Percentiles rank a stretch among this genome's conserved stretches.
These are phyloP conservation scores for Pythium chondricola DNA, from an alignment of 352 stramenopile genomes.

Conservation along the genomic window DNA sequence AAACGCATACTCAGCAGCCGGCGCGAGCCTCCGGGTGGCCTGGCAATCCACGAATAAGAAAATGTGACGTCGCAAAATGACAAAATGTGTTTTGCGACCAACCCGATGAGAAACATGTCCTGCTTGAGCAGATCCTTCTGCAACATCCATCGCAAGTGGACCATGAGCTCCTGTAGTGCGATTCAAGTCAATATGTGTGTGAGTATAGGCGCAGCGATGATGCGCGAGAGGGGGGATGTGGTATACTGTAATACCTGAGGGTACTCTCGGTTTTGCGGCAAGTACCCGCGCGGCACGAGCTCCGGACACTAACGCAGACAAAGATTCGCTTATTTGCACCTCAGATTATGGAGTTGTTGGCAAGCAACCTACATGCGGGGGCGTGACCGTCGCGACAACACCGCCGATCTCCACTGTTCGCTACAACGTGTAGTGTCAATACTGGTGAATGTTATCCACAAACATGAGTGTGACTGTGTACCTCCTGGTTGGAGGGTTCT, in stretches of 20 bases:
- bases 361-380: constrained; percentile 24
- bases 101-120: constrained; percentile 87
- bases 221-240: no score
- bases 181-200: no score
- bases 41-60: constrained; percentile 10
- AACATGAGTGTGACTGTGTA: no score
- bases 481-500: no score
- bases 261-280: constrained; percentile 34
- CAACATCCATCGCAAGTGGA: constrained; percentile 82
- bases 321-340: neutral
- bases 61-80: neutral
- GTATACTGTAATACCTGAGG: constrained; percentile 27
- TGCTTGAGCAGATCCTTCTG: constrained; percentile 81
- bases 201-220: no score
- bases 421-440: neutral
- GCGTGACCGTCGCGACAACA: constrained; percentile 33
- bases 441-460: no score
- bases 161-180: constrained; percentile 43
- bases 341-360: no score
- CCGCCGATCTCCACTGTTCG: constrained; percentile 55
- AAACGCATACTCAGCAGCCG: constrained; percentile 78
- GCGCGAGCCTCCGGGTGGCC: constrained; percentile 64
- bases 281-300: constrained; percentile 55
- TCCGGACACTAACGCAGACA: constrained; percentile 29
- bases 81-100: neutral